Evolutionary conservation across 257 asterid species (phyloP).

Genomic region (Solanum ahanhuiri): DNA sequence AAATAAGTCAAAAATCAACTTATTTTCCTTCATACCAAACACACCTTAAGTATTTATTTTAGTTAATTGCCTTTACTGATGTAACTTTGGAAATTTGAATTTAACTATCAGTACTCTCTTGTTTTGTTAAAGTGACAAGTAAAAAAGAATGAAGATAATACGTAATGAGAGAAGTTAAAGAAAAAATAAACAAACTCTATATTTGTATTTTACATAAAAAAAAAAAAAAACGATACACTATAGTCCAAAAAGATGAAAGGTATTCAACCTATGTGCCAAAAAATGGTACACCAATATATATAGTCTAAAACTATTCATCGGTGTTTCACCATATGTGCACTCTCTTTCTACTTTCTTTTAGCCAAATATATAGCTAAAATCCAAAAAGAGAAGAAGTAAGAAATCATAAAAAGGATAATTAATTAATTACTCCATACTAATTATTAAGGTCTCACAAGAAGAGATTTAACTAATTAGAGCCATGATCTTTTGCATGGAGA

Average conservation of each 20-base stretch:
- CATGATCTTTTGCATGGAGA: slow-evolving; percentile 18
- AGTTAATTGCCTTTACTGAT: neutral
- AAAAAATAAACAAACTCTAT: neutral
- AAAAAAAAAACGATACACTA: neutral
- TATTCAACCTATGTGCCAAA: neutral
- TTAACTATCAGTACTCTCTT: neutral
- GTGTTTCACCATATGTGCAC: neutral
- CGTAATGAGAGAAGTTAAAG: neutral
- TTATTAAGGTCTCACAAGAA: neutral
- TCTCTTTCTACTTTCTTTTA: neutral
- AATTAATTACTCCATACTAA: neutral
- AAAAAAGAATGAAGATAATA: neutral
- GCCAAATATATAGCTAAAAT: neutral
- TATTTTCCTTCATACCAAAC: too few species aligned
- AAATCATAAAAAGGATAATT: neutral
- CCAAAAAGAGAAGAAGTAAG: neutral
- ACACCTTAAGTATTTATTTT: neutral
- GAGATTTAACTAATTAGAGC: neutral
- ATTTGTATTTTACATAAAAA: neutral
- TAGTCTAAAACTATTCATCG: neutral
- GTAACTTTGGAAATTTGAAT: neutral
- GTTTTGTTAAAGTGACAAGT: neutral
- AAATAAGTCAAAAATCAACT: too few species aligned
- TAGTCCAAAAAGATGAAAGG: neutral
- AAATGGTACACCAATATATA: neutral